phyloP scores from a whole-genome alignment of 768 basidiomycete genomes.

The Mycena leptocephala region DNA sequence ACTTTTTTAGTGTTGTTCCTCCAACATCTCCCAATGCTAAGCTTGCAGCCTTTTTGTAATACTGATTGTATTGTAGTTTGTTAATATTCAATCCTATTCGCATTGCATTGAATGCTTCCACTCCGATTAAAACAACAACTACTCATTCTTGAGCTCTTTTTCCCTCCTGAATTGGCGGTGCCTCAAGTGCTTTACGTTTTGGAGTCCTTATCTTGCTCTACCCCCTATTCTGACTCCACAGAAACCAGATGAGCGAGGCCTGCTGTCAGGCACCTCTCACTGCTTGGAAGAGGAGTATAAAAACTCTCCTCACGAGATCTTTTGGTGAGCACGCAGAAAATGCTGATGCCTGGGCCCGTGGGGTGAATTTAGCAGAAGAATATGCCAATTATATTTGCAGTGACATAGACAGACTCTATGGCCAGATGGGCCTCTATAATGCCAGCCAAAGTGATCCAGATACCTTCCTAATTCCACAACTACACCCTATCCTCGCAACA shows the following conservation, averaged over 20 bases:
- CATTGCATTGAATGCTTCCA: no score
- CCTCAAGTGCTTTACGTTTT: no score
- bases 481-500: conserved; percentile 5
- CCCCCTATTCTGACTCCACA: no score
- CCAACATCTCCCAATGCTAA: no score
- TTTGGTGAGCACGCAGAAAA: neutral
- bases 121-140: no score
- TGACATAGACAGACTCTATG: conserved; percentile 3
- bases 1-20: no score
- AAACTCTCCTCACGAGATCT: neutral
- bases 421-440: neutral
- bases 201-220: no score
- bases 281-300: conserved; percentile 3
- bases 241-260: conserved; percentile 1
- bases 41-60: no score
- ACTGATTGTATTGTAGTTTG: no score
- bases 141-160: no score
- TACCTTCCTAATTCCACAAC: neutral
- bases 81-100: no score
- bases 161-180: no score
- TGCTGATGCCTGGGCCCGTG: neutral
- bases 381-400: conserved; percentile 11
- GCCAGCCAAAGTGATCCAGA: neutral
- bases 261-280: neutral
- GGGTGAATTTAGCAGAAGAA: neutral